phyloP scores from a whole-genome alignment of 2,329 filamentous ascomycete genomes.

The Penicillium sp. region DNA sequence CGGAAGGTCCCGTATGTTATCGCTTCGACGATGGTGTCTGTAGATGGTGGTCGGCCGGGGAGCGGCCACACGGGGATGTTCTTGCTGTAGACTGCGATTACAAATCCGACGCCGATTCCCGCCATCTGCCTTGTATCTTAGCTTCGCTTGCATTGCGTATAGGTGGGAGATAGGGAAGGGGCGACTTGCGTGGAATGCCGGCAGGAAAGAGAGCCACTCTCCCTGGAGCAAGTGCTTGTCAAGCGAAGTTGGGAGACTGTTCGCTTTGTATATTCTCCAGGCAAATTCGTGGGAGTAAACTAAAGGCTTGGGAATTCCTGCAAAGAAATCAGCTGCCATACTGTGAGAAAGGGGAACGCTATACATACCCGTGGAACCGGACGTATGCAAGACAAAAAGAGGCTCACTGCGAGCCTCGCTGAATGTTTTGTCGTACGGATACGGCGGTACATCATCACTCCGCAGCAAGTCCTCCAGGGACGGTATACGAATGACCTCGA shows the following conservation, averaged over 20 bases:
- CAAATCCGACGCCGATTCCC: neutral
- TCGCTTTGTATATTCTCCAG: neutral
- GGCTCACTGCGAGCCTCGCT: too few species aligned
- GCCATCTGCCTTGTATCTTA: neutral
- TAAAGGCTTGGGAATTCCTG: slow-evolving; percentile 9
- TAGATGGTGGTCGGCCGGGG: neutral
- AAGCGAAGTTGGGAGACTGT: neutral
- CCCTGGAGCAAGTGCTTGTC: neutral
- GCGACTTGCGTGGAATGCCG: slow-evolving; percentile 3
- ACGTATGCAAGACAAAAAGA: too few species aligned
- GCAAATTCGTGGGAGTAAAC: slow-evolving; percentile 6
- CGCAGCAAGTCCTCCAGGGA: too few species aligned
- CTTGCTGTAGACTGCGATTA: neutral
- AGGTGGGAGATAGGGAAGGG: neutral
- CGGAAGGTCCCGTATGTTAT: neutral
- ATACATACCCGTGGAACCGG: too few species aligned
- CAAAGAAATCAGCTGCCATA: too few species aligned
- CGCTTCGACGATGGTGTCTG: neutral
- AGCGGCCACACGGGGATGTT: slow-evolving; percentile 1
- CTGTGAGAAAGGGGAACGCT: too few species aligned
- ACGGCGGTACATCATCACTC: too few species aligned
- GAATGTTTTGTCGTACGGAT: too few species aligned
- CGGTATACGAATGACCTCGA: too few species aligned
- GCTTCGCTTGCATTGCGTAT: too few species aligned
- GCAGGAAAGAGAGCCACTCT: slow-evolving; percentile 3